Conservation (phyloP, 1,284 basidiomycete genomes). For the Tetrapyrgos nigripes region DNA sequence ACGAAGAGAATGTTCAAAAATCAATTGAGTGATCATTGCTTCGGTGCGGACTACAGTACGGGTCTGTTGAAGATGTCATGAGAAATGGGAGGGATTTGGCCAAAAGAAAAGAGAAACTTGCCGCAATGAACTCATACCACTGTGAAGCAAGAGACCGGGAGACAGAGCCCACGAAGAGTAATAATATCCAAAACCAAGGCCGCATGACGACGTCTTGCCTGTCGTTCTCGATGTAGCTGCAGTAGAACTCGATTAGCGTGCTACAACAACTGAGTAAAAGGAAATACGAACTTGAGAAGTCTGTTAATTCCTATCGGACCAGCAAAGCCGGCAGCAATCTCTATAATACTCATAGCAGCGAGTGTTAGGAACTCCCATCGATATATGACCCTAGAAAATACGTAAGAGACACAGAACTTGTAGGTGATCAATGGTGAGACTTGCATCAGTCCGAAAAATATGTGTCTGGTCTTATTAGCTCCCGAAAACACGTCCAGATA, state of each 20-base stretch:
- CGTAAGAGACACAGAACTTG: not conserved
- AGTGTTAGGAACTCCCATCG: not conserved
- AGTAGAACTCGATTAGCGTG: slow-evolving; percentile 1
- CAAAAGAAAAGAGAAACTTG: slow-evolving; percentile 6
- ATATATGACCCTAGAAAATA: not conserved
- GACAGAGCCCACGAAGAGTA: slow-evolving; percentile 41
- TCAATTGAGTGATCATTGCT: slow-evolving; percentile 68
- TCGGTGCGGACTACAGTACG: slow-evolving; percentile 59
- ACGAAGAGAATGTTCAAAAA: slow-evolving; percentile 75
- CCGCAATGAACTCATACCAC: slow-evolving; percentile 29
- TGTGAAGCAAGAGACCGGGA: slow-evolving; percentile 31
- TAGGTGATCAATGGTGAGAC: not conserved
- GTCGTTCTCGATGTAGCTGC: slow-evolving; percentile 43
- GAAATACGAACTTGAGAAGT: slow-evolving; percentile 22
- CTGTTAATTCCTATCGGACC: slow-evolving; percentile 49
- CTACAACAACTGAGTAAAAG: not conserved
- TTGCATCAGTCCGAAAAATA: slow-evolving; percentile 27
- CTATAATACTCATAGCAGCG: slow-evolving; percentile 23
- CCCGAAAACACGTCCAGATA: slow-evolving; percentile 33
- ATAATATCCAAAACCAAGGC: slow-evolving; percentile 49
- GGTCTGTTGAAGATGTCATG: slow-evolving; percentile 31
- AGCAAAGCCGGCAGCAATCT: slow-evolving; percentile 35
- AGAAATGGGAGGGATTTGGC: slow-evolving; percentile 10
- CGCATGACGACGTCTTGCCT: slow-evolving; percentile 37
- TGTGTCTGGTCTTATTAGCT: slow-evolving; percentile 21